Evolutionary conservation across 2,329 filamentous ascomycete species (phyloP).

Genomic region (Parastagonospora avenae): DNA sequence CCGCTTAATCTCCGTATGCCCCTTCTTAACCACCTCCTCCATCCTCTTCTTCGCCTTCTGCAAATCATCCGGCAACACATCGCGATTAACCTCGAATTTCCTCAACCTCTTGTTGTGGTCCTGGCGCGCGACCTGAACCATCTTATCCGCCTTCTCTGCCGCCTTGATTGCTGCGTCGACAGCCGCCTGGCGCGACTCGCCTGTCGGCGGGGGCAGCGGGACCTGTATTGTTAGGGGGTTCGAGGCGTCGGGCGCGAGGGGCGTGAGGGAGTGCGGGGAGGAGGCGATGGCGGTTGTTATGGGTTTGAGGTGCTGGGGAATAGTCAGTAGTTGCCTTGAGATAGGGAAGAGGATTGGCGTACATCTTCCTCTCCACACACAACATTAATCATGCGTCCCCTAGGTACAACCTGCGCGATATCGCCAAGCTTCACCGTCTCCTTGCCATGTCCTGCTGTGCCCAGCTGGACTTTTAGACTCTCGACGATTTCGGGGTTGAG

Average conservation of each 20-base stretch:
- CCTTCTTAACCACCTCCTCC: constrained; percentile 59
- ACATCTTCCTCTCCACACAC: constrained; percentile 69
- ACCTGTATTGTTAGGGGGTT: constrained; percentile 60
- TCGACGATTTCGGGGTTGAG: constrained; percentile 68
- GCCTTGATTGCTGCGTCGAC: constrained; percentile 49
- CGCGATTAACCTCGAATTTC: constrained; percentile 50
- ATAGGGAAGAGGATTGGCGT: constrained; percentile 29
- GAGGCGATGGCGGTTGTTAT: constrained; percentile 59
- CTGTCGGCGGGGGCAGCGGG: constrained; percentile 62
- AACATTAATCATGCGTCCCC: constrained; percentile 66
- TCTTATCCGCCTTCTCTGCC: constrained; percentile 49
- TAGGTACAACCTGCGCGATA: constrained; percentile 70
- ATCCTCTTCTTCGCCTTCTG: constrained; percentile 55
- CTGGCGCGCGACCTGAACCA: constrained; percentile 51
- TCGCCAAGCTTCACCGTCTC: constrained; percentile 63
- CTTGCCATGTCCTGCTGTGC: constrained; percentile 52
- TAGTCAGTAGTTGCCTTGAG: constrained; percentile 3
- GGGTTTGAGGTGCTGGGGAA: constrained; percentile 58
- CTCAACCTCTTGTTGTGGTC: constrained; percentile 57
- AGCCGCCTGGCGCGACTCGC: constrained; percentile 55
- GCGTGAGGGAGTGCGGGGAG: constrained; percentile 56
- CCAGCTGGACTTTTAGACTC: constrained; percentile 62
- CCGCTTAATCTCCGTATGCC: constrained; percentile 54
- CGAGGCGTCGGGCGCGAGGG: constrained; percentile 56
- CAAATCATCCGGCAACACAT: constrained; percentile 54